A percentile compares a stretch with the other conserved stretches of the same genome.
These are phyloP conservation scores for Trichoderma oligosporum DNA, from an alignment of 2,329 filamentous ascomycete genomes.

Conservation along the genomic window DNA sequence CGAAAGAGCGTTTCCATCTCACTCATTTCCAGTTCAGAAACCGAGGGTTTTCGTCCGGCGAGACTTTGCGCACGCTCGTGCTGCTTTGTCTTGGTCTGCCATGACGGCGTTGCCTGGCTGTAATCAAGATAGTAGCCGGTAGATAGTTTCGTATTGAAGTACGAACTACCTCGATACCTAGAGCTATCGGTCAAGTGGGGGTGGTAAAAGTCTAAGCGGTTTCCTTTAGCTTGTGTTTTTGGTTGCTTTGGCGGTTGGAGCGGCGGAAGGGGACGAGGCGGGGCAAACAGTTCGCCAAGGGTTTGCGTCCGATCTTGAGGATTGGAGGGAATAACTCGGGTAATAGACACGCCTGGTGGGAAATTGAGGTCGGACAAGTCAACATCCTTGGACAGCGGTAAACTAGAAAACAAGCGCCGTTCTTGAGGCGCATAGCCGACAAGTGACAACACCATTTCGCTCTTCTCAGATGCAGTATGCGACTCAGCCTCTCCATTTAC, in stretches of 20 bases:
- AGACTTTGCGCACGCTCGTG: slow-evolving; percentile 68
- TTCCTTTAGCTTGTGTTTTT: slow-evolving; percentile 64
- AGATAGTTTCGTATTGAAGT: slow-evolving; percentile 62
- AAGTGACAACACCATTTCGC: slow-evolving; percentile 65
- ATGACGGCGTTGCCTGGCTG: slow-evolving; percentile 57
- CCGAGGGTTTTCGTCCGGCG: slow-evolving; percentile 55
- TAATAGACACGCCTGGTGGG: slow-evolving; percentile 65
- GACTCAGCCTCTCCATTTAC: slow-evolving; percentile 40
- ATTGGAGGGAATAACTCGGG: slow-evolving; percentile 34
- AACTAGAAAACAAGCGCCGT: slow-evolving; percentile 80
- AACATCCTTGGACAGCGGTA: slow-evolving; percentile 45
- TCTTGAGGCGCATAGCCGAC: slow-evolving; percentile 70
- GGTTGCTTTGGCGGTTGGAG: slow-evolving; percentile 69
- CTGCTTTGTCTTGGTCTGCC: slow-evolving; percentile 58
- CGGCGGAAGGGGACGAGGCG: slow-evolving; percentile 60
- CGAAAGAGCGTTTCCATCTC: slow-evolving; percentile 73
- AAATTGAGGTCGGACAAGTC: slow-evolving; percentile 48
- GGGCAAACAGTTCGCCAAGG: slow-evolving; percentile 70
- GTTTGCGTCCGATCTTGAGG: slow-evolving; percentile 54
- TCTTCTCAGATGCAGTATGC: slow-evolving; percentile 40
- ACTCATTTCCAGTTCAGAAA: slow-evolving; percentile 54
- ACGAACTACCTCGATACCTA: slow-evolving; percentile 53
- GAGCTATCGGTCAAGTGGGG: slow-evolving; percentile 55
- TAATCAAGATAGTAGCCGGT: slow-evolving; percentile 69
- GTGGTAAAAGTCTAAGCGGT: slow-evolving; percentile 50